A percentile compares a stretch with the other conserved stretches of the same genome.
Conservation (phyloP, 2,329 filamentous ascomycete genomes). For the Dactylellina haptotyla region DNA sequence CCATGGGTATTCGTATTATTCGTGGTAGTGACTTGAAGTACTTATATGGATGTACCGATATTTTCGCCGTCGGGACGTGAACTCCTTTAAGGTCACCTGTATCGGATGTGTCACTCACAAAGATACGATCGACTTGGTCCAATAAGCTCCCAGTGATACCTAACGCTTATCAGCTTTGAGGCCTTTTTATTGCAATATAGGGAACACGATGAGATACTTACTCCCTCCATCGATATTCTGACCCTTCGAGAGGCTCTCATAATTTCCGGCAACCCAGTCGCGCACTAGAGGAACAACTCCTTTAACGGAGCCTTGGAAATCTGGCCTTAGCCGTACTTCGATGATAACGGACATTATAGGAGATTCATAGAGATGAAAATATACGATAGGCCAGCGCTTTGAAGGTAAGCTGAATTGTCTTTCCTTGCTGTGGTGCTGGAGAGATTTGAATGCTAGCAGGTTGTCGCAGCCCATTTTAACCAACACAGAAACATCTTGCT, state of each 20-base stretch:
- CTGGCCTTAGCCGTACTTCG: slow-evolving; percentile 17
- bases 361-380: background rate
- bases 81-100: slow-evolving; percentile 1
- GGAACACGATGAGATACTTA: slow-evolving; percentile 1
- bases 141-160: slow-evolving; percentile 23
- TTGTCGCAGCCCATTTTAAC: no score
- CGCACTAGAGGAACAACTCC: slow-evolving; percentile 18
- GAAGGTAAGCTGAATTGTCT: background rate
- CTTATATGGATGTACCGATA: slow-evolving; percentile 48
- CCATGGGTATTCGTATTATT: slow-evolving; percentile 36
- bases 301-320: slow-evolving; percentile 10
- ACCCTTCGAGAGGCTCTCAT: slow-evolving; percentile 14
- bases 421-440: no score
- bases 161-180: slow-evolving; percentile 17
- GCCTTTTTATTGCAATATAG: background rate
- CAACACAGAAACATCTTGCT: no score
- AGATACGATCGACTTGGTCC: slow-evolving; percentile 21
- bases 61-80: slow-evolving; percentile 26
- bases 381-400: background rate
- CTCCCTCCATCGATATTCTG: slow-evolving; percentile 28
- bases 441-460: no score
- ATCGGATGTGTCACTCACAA: slow-evolving; percentile 33
- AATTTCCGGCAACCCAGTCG: slow-evolving; percentile 28
- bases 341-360: slow-evolving; percentile 29
- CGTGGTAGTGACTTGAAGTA: slow-evolving; percentile 34